These are phyloP conservation scores for Madurella mycetomatis DNA, from an alignment of 2,329 filamentous ascomycete genomes.

Conservation along the genomic window DNA sequence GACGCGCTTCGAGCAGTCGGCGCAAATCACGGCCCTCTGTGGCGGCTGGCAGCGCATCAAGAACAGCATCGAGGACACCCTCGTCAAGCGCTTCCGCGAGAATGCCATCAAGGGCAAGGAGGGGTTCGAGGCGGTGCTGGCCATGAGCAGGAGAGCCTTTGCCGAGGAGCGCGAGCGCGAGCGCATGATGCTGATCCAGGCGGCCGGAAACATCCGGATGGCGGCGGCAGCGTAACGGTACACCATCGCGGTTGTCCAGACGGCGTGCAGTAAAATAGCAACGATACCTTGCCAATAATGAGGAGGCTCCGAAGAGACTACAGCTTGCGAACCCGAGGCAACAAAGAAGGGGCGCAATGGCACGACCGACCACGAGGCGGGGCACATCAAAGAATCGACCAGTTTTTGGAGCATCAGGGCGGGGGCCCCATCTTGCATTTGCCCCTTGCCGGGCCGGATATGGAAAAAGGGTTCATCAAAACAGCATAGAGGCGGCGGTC, in stretches of 20 bases:
- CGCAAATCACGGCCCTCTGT: constrained; percentile 88
- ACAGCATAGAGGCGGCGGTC: neutral
- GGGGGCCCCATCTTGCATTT: neutral
- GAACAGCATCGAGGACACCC: constrained; percentile 90
- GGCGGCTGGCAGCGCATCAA: constrained; percentile 97
- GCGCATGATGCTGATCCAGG: constrained; percentile 30
- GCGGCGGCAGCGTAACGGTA: constrained; percentile 8
- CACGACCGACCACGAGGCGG: neutral
- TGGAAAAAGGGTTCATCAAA: constrained; percentile 2
- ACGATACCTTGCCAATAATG: neutral
- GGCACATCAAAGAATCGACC: neutral
- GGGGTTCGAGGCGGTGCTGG: constrained; percentile 90
- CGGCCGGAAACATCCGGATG: constrained; percentile 29
- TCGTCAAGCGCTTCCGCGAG: constrained; percentile 82
- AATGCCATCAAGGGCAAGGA: constrained; percentile 88
- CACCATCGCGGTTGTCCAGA: neutral
- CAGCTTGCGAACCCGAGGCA: neutral
- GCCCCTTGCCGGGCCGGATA: neutral
- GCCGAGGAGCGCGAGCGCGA: constrained; percentile 76
- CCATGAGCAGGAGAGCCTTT: constrained; percentile 88
- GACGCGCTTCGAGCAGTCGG: constrained; percentile 84
- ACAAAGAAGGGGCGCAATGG: neutral
- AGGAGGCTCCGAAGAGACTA: neutral
- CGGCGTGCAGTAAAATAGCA: neutral
- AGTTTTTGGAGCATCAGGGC: constrained; percentile 6